phyloP scores from a whole-genome alignment of 2,329 filamentous ascomycete species.

The Penicillium sumatraense region DNA sequence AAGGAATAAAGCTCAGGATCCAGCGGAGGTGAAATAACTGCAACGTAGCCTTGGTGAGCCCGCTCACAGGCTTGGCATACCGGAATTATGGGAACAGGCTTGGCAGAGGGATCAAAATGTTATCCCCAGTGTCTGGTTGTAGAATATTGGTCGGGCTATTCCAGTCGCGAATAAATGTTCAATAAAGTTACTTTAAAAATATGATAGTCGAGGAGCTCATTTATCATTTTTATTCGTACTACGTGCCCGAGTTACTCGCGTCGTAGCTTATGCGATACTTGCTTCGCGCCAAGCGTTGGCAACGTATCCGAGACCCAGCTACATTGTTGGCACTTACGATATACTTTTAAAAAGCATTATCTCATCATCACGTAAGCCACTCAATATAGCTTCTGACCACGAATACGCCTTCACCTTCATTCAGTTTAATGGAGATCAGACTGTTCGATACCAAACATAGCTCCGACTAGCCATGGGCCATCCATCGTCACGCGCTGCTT shows the following conservation, averaged over 20 bases:
- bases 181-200: not conserved
- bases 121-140: not conserved
- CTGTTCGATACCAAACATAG: not conserved
- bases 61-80: not conserved
- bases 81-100: not conserved
- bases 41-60: not conserved
- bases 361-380: not conserved
- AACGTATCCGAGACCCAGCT: not conserved
- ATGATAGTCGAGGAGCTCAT: not conserved
- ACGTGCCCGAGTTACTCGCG: not conserved
- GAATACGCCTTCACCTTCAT: not conserved
- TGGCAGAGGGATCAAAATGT: not conserved
- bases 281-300: not conserved
- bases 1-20: not conserved
- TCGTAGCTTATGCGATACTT: not conserved
- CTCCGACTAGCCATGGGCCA: not conserved
- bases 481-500: not conserved
- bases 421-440: not conserved
- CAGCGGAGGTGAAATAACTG: not conserved
- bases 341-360: not conserved
- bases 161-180: not conserved
- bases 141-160: not conserved
- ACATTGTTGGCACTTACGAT: not conserved
- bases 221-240: not conserved
- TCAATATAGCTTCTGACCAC: not conserved